phyloP scores from a whole-genome alignment of 2,329 filamentous ascomycete genomes.

The Curvularia eragrostidis region DNA sequence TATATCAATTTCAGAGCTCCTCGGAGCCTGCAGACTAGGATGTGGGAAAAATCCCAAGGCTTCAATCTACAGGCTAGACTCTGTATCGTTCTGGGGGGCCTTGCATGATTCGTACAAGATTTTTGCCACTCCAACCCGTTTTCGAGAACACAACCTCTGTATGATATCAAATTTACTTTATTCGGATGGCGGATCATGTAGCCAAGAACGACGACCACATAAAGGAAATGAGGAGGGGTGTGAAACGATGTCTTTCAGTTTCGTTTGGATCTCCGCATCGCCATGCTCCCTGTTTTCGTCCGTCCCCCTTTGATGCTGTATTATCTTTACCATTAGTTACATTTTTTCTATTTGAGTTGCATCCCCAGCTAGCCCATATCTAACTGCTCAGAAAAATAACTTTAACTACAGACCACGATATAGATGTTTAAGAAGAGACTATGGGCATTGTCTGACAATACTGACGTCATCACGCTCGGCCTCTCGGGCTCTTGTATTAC shows the following conservation, averaged over 20 bases:
- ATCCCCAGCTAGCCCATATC: background rate
- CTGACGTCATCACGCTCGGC: background rate
- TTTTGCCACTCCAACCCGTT: no score
- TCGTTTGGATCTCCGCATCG: background rate
- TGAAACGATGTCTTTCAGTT: background rate
- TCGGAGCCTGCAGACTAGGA: background rate
- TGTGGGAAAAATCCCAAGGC: background rate
- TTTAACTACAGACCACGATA: background rate
- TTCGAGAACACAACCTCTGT: background rate
- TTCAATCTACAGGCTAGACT: background rate
- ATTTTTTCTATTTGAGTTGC: background rate
- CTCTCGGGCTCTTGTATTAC: background rate
- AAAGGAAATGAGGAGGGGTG: background rate
- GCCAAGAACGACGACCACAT: background rate
- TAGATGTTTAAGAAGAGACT: background rate
- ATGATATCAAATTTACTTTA: background rate
- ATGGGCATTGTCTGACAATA: background rate
- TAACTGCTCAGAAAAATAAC: background rate
- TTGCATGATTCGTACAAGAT: background rate
- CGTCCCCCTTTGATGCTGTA: no score
- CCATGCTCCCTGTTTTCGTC: background rate
- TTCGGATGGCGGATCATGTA: background rate
- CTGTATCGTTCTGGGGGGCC: background rate
- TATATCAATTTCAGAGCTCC: background rate
- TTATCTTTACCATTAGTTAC: no score